Conservation (phyloP, 1,284 basidiomycete genomes). For the Microbotryum lychnidis-dioicae region DNA sequence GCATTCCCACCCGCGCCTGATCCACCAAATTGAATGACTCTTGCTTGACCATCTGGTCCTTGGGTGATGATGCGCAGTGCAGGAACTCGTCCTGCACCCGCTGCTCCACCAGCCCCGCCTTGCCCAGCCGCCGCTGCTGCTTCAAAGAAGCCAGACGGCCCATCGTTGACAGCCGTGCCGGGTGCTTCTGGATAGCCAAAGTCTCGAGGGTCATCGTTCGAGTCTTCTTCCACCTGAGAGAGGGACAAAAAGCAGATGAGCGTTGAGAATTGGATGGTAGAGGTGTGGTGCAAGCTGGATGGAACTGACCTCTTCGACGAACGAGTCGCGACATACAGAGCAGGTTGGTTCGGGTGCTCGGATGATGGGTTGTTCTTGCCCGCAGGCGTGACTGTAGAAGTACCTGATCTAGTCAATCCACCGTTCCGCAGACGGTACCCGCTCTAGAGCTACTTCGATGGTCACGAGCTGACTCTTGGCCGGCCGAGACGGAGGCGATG, state of each 20-base stretch:
- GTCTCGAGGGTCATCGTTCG: constrained; percentile 21
- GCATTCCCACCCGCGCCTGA: constrained; percentile 5
- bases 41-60: neutral
- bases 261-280: neutral
- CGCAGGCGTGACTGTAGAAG: too few relatives aligned
- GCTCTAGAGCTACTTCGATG: too few relatives aligned
- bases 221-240: constrained; percentile 6
- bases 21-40: neutral
- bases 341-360: constrained; percentile 7
- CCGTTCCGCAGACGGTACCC: too few relatives aligned
- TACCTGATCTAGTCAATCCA: too few relatives aligned
- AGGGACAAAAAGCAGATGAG: neutral
- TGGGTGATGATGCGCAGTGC: neutral
- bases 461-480: too few relatives aligned
- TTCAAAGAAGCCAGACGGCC: neutral
- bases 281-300: neutral
- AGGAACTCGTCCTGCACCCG: neutral
- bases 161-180: neutral
- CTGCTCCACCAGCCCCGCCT: neutral
- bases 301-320: constrained; percentile 21
- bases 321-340: constrained; percentile 11
- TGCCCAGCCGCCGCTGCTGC: neutral
- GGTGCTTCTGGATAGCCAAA: constrained; percentile 24
- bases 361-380: neutral
- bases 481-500: too few relatives aligned